Evolutionary conservation across 2,329 filamentous ascomycete species (phyloP), one percentile per base, ranked within the genome.

Genomic region (Xylaria sp.): DNA sequence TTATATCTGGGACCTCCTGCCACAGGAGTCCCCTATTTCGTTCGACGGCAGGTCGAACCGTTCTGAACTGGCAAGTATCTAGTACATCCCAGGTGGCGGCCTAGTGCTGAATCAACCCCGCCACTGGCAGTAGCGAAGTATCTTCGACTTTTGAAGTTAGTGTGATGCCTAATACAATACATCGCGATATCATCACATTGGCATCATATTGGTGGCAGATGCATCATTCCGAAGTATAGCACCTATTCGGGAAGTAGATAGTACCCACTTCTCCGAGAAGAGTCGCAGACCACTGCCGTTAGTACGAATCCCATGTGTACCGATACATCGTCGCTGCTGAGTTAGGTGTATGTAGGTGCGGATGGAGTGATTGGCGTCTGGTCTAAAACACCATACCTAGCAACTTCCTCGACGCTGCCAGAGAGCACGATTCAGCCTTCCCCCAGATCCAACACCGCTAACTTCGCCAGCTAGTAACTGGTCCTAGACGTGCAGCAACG

Each of bases 361-460:
- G 23, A 30, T 30, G 23, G 23, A 30, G 4, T 30, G 23, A 30
- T 30, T 30, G 23, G 23, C 4, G 23, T 30, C 23, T 30, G 23
- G 23, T 30, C n/a, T 6, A 16, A 51, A 51, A 35, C 23, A 9
- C 16, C 47, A 35, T 11, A n/a, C 9, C n/a, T 30, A 30, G 49
- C 49, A 51, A 51, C 49, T 51, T 35, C 49, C 49, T 9, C 49
- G n/a, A 50, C 48, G 19, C 13, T 37, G 23, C 47, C 47, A 49
- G 16, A 37, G 39, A 30, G 55, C 58, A 56, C 58, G 55, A 62
- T 59, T 62, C 62, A 64, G 62, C 62, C 62, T 64, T 64, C 60
- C 57, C 23, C 23, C 23, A 30, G 23, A 30, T 30, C 23, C 19
- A 42, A 55, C 60, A 57, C 37, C 30, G 30, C 23, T 47, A 34